These are phyloP conservation scores for Serendipita vermifera DNA, from an alignment of 768 basidiomycete species.

Conservation along the genomic window DNA sequence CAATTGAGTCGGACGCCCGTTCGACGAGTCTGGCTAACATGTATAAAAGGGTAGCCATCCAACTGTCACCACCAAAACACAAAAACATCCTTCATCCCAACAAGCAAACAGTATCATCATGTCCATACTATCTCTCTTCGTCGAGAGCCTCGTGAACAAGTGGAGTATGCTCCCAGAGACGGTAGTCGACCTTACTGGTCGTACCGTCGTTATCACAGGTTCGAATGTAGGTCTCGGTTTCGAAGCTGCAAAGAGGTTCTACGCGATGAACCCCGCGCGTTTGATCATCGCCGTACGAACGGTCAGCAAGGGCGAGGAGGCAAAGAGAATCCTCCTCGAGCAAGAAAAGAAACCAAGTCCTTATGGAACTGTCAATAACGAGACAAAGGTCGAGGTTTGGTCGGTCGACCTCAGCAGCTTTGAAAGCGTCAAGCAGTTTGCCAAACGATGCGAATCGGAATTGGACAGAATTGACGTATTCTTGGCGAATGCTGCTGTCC, in stretches of 20 bases:
- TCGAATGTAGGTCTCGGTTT: slow-evolving; percentile 13
- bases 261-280: slow-evolving; percentile 21
- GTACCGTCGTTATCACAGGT: slow-evolving; percentile 13
- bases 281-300: slow-evolving; percentile 27
- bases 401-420: slow-evolving; percentile 11
- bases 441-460: slow-evolving; percentile 10
- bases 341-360: neutral
- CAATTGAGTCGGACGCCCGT: too few relatives aligned
- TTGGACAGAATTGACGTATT: slow-evolving; percentile 11
- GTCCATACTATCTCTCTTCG: too few relatives aligned
- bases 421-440: slow-evolving; percentile 11
- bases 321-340: neutral
- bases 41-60: too few relatives aligned
- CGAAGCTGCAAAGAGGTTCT: slow-evolving; percentile 21
- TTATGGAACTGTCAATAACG: neutral
- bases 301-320: slow-evolving; percentile 18
- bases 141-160: slow-evolving; percentile 8
- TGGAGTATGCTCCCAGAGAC: neutral
- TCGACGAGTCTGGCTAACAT: too few relatives aligned
- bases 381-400: slow-evolving; percentile 10
- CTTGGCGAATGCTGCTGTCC: slow-evolving; percentile 14
- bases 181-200: neutral
- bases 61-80: too few relatives aligned
- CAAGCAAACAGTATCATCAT: too few relatives aligned
- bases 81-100: too few relatives aligned